These are phyloP conservation scores for Vicia faba DNA, from an alignment of 306 rosid genomes.

Conservation along the genomic window DNA sequence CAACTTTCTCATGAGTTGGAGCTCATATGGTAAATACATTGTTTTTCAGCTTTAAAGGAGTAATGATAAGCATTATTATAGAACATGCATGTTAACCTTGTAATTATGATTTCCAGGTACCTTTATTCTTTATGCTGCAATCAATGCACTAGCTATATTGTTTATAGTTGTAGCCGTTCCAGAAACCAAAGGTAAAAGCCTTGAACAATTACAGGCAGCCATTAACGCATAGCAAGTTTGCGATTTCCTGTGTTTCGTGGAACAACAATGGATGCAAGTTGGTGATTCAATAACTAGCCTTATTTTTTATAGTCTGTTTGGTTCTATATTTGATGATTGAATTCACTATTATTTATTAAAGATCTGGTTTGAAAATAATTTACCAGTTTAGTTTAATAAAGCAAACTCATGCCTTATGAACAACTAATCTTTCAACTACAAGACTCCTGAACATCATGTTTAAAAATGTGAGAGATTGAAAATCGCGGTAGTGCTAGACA, in stretches of 20 bases:
- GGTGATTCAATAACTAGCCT: slow-evolving; percentile 18
- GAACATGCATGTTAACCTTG: slow-evolving; percentile 22
- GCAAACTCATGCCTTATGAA: too few species aligned
- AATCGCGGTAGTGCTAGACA: not conserved
- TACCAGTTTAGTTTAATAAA: too few species aligned
- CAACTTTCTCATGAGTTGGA: slow-evolving; percentile 87
- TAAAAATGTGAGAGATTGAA: slow-evolving; percentile 1
- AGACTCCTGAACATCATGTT: slow-evolving; percentile 3
- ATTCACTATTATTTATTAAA: too few species aligned
- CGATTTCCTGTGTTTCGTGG: not conserved
- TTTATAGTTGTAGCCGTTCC: slow-evolving; percentile 70
- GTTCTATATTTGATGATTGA: too few species aligned
- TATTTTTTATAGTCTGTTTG: not conserved
- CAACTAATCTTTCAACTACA: not conserved
- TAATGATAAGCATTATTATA: not conserved
- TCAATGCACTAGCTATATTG: slow-evolving; percentile 67
- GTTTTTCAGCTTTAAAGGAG: not conserved
- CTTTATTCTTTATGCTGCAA: slow-evolving; percentile 68
- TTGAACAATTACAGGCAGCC: slow-evolving; percentile 85
- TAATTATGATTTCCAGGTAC: slow-evolving; percentile 65
- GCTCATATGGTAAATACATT: slow-evolving; percentile 66
- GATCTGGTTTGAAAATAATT: too few species aligned
- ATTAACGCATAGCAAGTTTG: slow-evolving; percentile 53
- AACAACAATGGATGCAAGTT: not conserved
- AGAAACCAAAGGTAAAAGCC: slow-evolving; percentile 88